Evolutionary conservation across 2,329 filamentous ascomycete genomes (phyloP).

Genomic region (Metarhizium robertsii): DNA sequence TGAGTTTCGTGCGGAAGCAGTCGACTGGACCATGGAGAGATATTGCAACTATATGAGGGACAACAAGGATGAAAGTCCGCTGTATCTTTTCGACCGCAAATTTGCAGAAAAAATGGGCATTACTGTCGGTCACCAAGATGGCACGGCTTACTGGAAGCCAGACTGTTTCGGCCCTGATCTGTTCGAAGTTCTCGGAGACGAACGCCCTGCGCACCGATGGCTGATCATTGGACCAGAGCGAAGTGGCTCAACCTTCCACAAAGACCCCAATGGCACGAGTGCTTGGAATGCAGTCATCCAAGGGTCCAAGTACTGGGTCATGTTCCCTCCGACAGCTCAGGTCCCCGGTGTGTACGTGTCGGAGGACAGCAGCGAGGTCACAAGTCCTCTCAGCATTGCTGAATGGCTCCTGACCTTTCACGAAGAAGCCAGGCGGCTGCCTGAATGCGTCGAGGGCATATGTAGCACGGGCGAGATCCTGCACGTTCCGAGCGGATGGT

Average conservation of each 20-base stretch:
- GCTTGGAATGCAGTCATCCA: slow-evolving; percentile 93
- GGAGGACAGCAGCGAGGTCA: slow-evolving; percentile 84
- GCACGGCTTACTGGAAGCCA: slow-evolving; percentile 65
- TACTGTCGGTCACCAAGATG: slow-evolving; percentile 42
- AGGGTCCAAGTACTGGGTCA: slow-evolving; percentile 95
- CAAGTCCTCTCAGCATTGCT: slow-evolving; percentile 87
- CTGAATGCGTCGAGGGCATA: slow-evolving; percentile 77
- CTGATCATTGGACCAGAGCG: slow-evolving; percentile 80
- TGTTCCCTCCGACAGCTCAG: slow-evolving; percentile 74
- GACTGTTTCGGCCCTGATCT: slow-evolving; percentile 79
- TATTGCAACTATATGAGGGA: slow-evolving; percentile 77
- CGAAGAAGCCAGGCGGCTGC: slow-evolving; percentile 62
- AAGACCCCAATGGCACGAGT: slow-evolving; percentile 62
- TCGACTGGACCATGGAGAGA: slow-evolving; percentile 79
- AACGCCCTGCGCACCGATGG: slow-evolving; percentile 85
- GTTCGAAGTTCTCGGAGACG: slow-evolving; percentile 66
- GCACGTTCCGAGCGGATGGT: slow-evolving; percentile 92
- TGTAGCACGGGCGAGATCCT: slow-evolving; percentile 78
- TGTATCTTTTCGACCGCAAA: slow-evolving; percentile 83
- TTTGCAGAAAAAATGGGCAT: slow-evolving; percentile 84
- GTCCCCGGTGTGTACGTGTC: slow-evolving; percentile 89
- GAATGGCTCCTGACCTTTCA: slow-evolving; percentile 94
- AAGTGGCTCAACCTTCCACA: slow-evolving; percentile 92
- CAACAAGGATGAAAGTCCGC: slow-evolving; percentile 74
- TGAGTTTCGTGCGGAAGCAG: slow-evolving; percentile 80